Base-by-base conservation (phyloP, 495 filamentous ascomycete species). In the Tuber umbilicatum region DNA sequence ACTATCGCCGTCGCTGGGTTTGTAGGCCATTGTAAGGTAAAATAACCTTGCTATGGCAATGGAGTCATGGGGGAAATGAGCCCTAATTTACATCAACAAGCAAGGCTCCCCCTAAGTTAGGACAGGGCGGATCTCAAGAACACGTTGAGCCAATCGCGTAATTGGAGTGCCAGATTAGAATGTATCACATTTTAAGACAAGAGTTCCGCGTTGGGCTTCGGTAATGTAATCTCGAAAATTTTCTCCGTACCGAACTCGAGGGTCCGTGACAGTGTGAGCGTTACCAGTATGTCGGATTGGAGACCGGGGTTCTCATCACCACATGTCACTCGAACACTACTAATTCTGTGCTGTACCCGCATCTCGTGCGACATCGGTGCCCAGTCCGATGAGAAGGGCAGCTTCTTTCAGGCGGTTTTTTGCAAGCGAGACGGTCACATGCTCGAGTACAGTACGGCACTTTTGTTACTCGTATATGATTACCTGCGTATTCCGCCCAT, bases 151-250 rank as follows among this genome's bases (percentile, higher is more conserved):
- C 14, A 64, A 35, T 64, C 55, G 55, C 55, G 55, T 64, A 64
- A 35, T 64, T 2, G n/a, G 55, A 64, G 55, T 17, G 55, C 14
- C 27, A 64, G n/a, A 64, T 31, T 31, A 2, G 55, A 64, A 64
- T 64, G 47, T 55, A 64, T 64, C 55, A 64, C 55, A 64, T 64
- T 64, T 19, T 35, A 35, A 64, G 55, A 64, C 55, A 64, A 31
- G 27, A 31, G 14, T 35, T 12, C 4, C 55, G n/a, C 14, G 0
- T 35, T 64, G 27, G 55, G 27, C 3, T 17, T 64, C 55, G 55
- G 27, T 5, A 35, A 64, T 2, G 55, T 17, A 35, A 64, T 64
- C 2, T 35, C 55, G 6, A 35, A 35, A 35, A 16, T 7, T 35
- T 35, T 64, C 27, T 1, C 50, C 23, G 14, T 14, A 4, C 14